A percentile compares a stretch with the other conserved stretches of the same genome.
Conservation (phyloP, 495 filamentous ascomycete genomes). For the Penicillium silybi region DNA sequence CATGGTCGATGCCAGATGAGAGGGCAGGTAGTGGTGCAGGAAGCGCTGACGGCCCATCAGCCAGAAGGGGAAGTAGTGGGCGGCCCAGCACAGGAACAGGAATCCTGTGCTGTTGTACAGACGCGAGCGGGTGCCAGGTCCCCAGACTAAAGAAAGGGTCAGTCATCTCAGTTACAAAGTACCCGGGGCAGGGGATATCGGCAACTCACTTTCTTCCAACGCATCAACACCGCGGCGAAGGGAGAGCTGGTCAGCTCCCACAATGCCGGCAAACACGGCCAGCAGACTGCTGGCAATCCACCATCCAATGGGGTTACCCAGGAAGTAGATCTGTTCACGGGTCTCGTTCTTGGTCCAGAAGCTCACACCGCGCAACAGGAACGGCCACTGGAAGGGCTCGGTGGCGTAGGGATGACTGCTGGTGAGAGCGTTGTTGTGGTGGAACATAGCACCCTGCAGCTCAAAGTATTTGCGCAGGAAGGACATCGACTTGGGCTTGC, state of each 20-base stretch:
- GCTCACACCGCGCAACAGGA: slow-evolving; percentile 91
- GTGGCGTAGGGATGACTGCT: slow-evolving; percentile 95
- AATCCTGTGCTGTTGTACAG: slow-evolving; percentile 98
- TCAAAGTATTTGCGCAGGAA: slow-evolving; percentile 96
- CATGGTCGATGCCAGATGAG: slow-evolving; percentile 87
- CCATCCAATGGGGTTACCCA: slow-evolving; percentile 96
- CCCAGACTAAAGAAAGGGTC: slow-evolving; percentile 31
- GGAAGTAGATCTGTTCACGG: slow-evolving; percentile 95
- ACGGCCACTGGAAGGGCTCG: slow-evolving; percentile 95
- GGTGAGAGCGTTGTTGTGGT: slow-evolving; percentile 96
- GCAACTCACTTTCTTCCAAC: slow-evolving; percentile 84
- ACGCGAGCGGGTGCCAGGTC: slow-evolving; percentile 79
- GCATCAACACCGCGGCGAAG: slow-evolving; percentile 89
- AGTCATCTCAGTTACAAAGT: slow-evolving; percentile 1
- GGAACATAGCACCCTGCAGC: slow-evolving; percentile 97
- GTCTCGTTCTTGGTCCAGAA: slow-evolving; percentile 99
- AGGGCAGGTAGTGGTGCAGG: slow-evolving; percentile 76
- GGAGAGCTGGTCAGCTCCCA: slow-evolving; percentile 90
- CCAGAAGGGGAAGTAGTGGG: slow-evolving; percentile 72
- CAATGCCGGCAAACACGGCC: slow-evolving; percentile 88
- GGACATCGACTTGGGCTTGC: slow-evolving; percentile 73
- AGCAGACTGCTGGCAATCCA: slow-evolving; percentile 90
- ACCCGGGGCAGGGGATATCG: not conserved
- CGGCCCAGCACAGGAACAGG: slow-evolving; percentile 87
- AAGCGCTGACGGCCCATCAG: slow-evolving; percentile 73